Base-by-base conservation (phyloP, 176 grass and related monocot species). In the Luzula sylvatica region DNA sequence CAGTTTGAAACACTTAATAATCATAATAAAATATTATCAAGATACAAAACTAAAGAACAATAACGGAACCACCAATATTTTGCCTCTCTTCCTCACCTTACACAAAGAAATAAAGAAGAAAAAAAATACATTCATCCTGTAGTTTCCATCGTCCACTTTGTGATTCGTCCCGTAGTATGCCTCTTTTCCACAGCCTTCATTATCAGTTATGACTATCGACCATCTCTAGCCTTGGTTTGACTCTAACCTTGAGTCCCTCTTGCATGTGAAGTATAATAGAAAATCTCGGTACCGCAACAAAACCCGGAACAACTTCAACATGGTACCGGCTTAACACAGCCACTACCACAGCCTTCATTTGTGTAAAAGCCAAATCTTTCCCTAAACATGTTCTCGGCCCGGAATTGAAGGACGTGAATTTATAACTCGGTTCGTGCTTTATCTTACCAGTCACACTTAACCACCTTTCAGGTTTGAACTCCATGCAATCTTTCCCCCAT, bases 391-490 rank as follows among this genome's bases (percentile, higher is more conserved):
- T 75, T 12, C 87, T 51, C 0, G 81, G 87, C 9, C 87, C 87
- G 5, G 76, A 68, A 82, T 94, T 86, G 75, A 94, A 94, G 14
- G 75, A 72, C 38, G 83, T 58, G 69, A 87, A 94, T 72, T 78
- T 94, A 79, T 75, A 75, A 15, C 83, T 66, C 22, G 82, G 88
- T 65, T 83, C 72, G 25, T 94, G 79, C 35, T 26, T 61, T 21
- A 77, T 20, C 51, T 63, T 59, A 22, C 83, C 79, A 17, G 46
- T 68, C 32, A 39, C 65, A 12, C 48, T 40, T 22, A 94, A 74
- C 88, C 88, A 94, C 32, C 88, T 53, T 80, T 83, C 83, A 11
- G 88, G 83, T 23, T 65, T 60, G 65, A 81, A 94, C 79, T 87
- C 83, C 60, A 67, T 20, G 79, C 79, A 87, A 44, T 87, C 88